Evolutionary conservation across 1,284 basidiomycete species (phyloP), one percentile per base, ranked within the genome.

Genomic region (Salmacisia buchloeana): DNA sequence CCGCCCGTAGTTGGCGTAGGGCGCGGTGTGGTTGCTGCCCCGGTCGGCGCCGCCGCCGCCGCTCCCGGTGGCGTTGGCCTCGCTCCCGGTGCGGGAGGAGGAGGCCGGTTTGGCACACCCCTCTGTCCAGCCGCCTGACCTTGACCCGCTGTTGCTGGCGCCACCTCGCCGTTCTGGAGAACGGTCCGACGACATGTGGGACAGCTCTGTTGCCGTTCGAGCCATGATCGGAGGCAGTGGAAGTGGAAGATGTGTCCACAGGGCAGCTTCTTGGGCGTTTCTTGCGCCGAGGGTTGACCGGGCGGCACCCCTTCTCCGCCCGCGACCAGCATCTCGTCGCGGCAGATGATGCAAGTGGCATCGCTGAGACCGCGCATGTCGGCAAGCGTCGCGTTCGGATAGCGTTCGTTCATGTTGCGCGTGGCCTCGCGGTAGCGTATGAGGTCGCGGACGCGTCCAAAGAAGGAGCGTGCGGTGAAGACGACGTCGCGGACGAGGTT

Each of bases 241-340:
- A 97, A 96, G 81, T 98, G 96, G 84, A 99, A 98, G 54, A 97
- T 88, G 80, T 98, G 96, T 0, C 93, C 93, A 81, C 96, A 98
- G 4, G 88, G 89, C 13, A 99, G 84, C 79, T 92, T 94, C 83
- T 97, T 98, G 3, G 94, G 94, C 6, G 92, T 94, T 63, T 90
- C 90, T 75, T 97, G 97, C 60, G 80, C 73, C 35, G 46, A 62
- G 10, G 61, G 43, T 58, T 80, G 81, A 29, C 41, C 39, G 3
- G 58, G 58, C 5, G 46, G 43, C 27, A 39, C 41, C 0, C 38
- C 58, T 15, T 52, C 61, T 4, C 58, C 25, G 21, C 54, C 34
- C 1, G 54, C 29, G 12, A 65, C 43, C 0, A 70, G 63, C 92
- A 99, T 94, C 78, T 98, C 94, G 81, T 98, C 94, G n/a, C 96